Evolutionary conservation across 2,329 filamentous ascomycete genomes (phyloP), one percentile per base, ranked within the genome.

Genomic region (Graphilbum fragrans): DNA sequence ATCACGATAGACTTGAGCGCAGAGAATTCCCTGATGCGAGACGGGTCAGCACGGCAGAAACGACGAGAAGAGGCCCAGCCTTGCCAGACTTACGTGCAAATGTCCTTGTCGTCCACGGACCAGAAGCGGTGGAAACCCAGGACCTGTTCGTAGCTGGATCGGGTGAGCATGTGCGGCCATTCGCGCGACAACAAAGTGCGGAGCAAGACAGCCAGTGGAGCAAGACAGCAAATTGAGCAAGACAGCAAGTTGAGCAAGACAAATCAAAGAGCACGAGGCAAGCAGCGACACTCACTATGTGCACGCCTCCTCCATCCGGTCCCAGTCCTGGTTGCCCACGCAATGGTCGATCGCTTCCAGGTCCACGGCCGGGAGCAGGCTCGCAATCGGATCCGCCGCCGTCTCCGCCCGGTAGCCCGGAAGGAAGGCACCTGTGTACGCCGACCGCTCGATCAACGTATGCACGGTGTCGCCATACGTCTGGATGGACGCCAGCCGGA

Each of bases 401-500:
- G 58, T 63, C 34, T 70, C 72, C 7, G 72, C 60, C 35, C 78
- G 75, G 67, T 82, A 96, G 9, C 86, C 86, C 0, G 90, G 90
- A 37, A 95, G 69, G 65, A 96, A 96, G 17, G 70, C 59, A 0
- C 88, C 88, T 0, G 59, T 63, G 62, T 94, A 95, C 34, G 65
- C 59, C 37, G 61, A 59, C 35, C 86, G 78, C 52, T 84, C 78
- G 59, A 96, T 79, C 43, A 96, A 74, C 0, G 90, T 94, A 64
- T 96, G 90, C 1, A 86, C 94, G 11, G 90, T 95, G 64, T 96
- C 86, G 50, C 90, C 90, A 57, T 95, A 96, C 5, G 90, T 95
- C 61, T 77, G 74, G 57, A 96, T 90, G 9, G 84, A 82, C 31
- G 87, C 90, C 19, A 79, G 72, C 39, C 93, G 76, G 41, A 71